phyloP scores from a whole-genome alignment of 192 early-diverging fungal genomes.

The Dimargaris cristalligena region DNA sequence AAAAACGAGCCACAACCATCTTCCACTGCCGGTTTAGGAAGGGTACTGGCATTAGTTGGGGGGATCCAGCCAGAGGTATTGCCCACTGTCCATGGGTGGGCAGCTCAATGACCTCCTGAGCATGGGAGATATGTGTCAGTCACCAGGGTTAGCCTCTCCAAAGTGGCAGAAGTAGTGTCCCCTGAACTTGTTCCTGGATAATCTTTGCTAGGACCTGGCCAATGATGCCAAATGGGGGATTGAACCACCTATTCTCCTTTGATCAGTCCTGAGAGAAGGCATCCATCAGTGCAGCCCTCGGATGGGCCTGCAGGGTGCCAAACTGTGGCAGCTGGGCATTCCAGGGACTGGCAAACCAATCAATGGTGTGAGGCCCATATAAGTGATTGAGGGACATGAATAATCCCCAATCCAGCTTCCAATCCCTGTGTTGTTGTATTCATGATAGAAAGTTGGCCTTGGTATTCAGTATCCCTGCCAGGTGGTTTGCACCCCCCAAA shows the following conservation, averaged over 20 bases:
- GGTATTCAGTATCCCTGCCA: neutral
- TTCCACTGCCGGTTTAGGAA: neutral
- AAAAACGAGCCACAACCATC: neutral
- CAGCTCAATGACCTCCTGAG: neutral
- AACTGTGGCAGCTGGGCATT: neutral
- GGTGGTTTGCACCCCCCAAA: neutral
- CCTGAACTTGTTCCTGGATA: neutral
- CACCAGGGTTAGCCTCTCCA: conserved; percentile 2
- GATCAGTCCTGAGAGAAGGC: neutral
- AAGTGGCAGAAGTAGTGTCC: neutral
- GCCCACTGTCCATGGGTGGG: neutral
- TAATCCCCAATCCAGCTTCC: neutral
- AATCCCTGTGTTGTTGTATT: conserved; percentile 1
- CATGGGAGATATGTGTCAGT: neutral
- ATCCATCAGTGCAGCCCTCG: neutral
- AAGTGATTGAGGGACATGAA: neutral
- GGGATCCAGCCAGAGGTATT: neutral
- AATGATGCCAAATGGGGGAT: conserved; percentile 7
- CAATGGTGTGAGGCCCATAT: conserved; percentile 5
- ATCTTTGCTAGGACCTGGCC: neutral
- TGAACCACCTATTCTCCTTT: conserved; percentile 1
- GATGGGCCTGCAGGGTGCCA: neutral
- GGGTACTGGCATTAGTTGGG: neutral
- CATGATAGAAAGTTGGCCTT: neutral
- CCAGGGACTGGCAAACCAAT: conserved; percentile 3